Conservation (phyloP, 352 stramenopile genomes). For the Globisporangium parvum region DNA sequence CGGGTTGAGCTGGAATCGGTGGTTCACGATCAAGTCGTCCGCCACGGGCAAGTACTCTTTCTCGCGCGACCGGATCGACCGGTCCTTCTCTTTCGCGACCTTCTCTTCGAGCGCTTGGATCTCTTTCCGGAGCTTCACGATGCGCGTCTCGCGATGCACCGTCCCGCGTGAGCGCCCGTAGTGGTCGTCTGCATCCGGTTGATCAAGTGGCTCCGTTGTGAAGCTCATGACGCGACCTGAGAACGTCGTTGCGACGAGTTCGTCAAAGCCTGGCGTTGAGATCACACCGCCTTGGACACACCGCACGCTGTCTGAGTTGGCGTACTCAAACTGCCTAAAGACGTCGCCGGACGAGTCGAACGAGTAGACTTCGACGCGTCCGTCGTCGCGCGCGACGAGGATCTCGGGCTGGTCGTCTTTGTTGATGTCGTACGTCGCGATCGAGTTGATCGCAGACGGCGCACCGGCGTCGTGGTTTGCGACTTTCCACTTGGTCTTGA, state of each 20-base stretch:
- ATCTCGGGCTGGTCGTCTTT: constrained; percentile 74
- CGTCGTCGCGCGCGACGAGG: constrained; percentile 74
- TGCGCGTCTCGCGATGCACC: constrained; percentile 69
- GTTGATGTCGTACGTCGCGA: constrained; percentile 75
- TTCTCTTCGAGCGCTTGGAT: constrained; percentile 66
- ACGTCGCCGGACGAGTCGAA: constrained; percentile 48
- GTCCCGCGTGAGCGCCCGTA: constrained; percentile 72
- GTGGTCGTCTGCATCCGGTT: constrained; percentile 64
- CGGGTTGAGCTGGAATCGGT: constrained; percentile 74
- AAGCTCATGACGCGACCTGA: constrained; percentile 76
- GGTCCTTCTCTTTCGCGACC: constrained; percentile 48
- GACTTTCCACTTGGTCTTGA: constrained; percentile 71
- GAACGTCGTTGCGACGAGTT: constrained; percentile 76
- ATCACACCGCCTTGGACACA: constrained; percentile 68
- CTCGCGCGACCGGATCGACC: constrained; percentile 29
- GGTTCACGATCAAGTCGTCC: constrained; percentile 75
- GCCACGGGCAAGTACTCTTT: constrained; percentile 64
- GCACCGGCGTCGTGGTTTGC: constrained; percentile 20
- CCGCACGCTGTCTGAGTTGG: constrained; percentile 68
- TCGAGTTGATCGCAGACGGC: constrained; percentile 62
- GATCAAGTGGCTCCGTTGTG: constrained; percentile 75
- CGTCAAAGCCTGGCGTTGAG: constrained; percentile 63
- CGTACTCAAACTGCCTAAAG: constrained; percentile 58
- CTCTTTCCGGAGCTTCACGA: constrained; percentile 77
- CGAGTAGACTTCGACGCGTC: constrained; percentile 67